Evolutionary conservation across 805 yeast genomes (phyloP).

Genomic region (Hanseniaspora nectarophila): DNA sequence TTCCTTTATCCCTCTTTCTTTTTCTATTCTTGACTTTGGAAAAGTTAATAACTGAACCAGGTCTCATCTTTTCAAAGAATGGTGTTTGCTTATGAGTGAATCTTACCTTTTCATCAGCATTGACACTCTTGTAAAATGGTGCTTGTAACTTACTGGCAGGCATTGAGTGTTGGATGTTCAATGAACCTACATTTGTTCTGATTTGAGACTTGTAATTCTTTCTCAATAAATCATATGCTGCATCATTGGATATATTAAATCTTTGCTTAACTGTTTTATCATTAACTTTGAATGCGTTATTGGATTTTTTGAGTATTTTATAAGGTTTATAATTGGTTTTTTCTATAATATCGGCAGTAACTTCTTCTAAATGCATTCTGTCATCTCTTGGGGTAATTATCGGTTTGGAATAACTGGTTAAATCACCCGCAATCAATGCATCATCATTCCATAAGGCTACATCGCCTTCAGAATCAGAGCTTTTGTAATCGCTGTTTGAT

Average conservation of each 20-base stretch:
- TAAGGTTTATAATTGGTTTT: constrained; percentile 6
- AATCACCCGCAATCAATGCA: constrained; percentile 62
- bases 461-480: constrained; percentile 21
- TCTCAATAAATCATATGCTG: constrained; percentile 67
- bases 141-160: constrained; percentile 81
- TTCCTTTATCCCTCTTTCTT: constrained; percentile 80
- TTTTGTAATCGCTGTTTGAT: constrained; percentile 18
- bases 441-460: constrained; percentile 33
- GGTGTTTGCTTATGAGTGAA: constrained; percentile 62
- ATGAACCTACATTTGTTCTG: constrained; percentile 81
- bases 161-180: constrained; percentile 79
- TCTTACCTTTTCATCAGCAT: constrained; percentile 56
- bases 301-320: constrained; percentile 17
- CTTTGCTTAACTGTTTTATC: constrained; percentile 35
- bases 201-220: constrained; percentile 84
- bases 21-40: constrained; percentile 66
- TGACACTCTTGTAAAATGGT: constrained; percentile 75
- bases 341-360: constrained; percentile 7
- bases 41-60: constrained; percentile 67
- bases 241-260: constrained; percentile 80
- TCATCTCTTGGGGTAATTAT: constrained; percentile 79
- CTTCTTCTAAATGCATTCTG: constrained; percentile 44
- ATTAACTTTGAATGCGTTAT: constrained; percentile 26
- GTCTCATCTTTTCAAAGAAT: constrained; percentile 49
- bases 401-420: constrained; percentile 25